Evolutionary conservation across 2,329 filamentous ascomycete species (phyloP).

Genomic region (Elsinoe arachidis): DNA sequence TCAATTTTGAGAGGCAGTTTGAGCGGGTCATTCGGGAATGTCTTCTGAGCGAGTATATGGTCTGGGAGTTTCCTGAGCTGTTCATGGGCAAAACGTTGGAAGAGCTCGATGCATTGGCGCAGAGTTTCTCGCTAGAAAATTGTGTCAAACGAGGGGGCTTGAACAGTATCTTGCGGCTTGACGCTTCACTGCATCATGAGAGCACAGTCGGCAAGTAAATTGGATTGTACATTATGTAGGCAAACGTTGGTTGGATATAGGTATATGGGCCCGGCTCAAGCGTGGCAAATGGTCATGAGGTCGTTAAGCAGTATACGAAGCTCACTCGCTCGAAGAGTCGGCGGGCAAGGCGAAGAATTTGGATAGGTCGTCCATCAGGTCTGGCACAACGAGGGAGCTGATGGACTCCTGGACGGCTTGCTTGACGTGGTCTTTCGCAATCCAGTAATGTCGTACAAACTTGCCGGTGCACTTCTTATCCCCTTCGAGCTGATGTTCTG

Average conservation of each 20-base stretch:
- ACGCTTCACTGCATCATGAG: constrained; percentile 28
- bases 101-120: constrained; percentile 47
- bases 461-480: constrained; percentile 29
- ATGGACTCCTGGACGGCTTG: constrained; percentile 3
- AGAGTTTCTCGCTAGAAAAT: constrained; percentile 47
- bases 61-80: constrained; percentile 46
- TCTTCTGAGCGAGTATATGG: constrained; percentile 25
- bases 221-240: no score
- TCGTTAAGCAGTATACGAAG: no score
- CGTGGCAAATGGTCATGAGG: no score
- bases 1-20: constrained; percentile 16
- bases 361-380: background rate
- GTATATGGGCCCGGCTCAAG: no score
- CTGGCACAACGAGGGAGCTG: background rate
- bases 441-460: constrained; percentile 27
- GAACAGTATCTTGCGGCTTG: constrained; percentile 42
- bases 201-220: background rate
- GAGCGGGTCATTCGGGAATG: constrained; percentile 16
- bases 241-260: no score
- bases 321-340: background rate
- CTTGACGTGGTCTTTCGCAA: constrained; percentile 2
- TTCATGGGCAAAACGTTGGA: constrained; percentile 45
- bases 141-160: constrained; percentile 45
- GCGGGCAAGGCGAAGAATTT: background rate
- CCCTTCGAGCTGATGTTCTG: constrained; percentile 18